These are phyloP conservation scores for Begonia fuchsioides DNA, from an alignment of 306 rosid genomes.

Conservation along the genomic window DNA sequence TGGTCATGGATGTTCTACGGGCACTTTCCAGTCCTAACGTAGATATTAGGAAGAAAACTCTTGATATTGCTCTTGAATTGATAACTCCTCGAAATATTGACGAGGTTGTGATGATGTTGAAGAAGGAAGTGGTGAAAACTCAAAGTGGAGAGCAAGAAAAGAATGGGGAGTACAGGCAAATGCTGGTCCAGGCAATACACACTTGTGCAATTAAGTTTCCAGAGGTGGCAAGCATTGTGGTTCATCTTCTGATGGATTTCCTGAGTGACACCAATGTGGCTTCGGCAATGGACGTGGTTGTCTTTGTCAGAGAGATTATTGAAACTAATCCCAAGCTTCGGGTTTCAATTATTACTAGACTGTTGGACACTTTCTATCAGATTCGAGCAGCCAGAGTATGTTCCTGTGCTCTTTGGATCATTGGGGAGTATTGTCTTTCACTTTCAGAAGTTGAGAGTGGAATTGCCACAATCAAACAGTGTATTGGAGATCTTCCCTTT, in stretches of 20 bases:
- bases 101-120: conserved; percentile 87
- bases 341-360: conserved; percentile 71
- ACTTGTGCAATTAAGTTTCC: conserved; percentile 96
- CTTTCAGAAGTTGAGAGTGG: conserved; percentile 91
- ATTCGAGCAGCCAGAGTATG: conserved; percentile 89
- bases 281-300: conserved; percentile 86
- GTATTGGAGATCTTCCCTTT: conserved; percentile 93
- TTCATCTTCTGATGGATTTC: conserved; percentile 95
- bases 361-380: conserved; percentile 87
- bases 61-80: conserved; percentile 78
- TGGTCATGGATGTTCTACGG: conserved; percentile 90
- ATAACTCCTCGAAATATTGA: conserved; percentile 70
- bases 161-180: conserved; percentile 91
- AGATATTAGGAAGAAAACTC: conserved; percentile 81
- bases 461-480: conserved; percentile 57
- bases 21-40: conserved; percentile 71
- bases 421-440: conserved; percentile 82
- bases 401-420: conserved; percentile 90
- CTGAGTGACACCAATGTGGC: conserved; percentile 83
- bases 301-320: conserved; percentile 87
- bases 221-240: conserved; percentile 90
- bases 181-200: conserved; percentile 89
- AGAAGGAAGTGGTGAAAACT: conserved; percentile 89
- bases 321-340: conserved; percentile 90
- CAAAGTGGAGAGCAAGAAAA: conserved; percentile 94